These are phyloP conservation scores for Malus sylvestris DNA, from an alignment of 306 rosid genomes.

Conservation along the genomic window DNA sequence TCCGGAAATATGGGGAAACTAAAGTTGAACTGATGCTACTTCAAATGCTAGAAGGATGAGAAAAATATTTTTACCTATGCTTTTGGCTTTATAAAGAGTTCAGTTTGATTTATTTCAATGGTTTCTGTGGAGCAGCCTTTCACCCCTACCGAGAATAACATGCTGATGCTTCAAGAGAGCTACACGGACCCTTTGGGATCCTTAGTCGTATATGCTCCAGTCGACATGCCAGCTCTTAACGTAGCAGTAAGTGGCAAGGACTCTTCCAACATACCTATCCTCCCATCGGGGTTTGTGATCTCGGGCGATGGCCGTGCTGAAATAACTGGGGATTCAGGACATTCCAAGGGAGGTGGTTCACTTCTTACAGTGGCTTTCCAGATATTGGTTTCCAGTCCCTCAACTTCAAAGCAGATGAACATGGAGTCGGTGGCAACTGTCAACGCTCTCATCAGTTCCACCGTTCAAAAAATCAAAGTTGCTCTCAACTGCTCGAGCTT, in stretches of 20 bases:
- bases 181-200: slow-evolving; percentile 37
- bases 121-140: slow-evolving; percentile 42
- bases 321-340: neutral
- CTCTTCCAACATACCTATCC: slow-evolving; percentile 35
- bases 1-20: neutral
- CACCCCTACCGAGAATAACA: slow-evolving; percentile 21
- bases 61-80: neutral
- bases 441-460: slow-evolving; percentile 33
- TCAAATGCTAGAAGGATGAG: neutral
- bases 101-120: neutral
- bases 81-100: neutral
- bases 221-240: slow-evolving; percentile 25
- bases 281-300: slow-evolving; percentile 64
- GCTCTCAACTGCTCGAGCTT: slow-evolving; percentile 33
- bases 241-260: slow-evolving; percentile 26
- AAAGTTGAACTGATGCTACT: neutral
- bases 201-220: slow-evolving; percentile 43
- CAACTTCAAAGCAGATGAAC: slow-evolving; percentile 7
- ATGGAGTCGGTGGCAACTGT: slow-evolving; percentile 32
- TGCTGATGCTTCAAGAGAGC: slow-evolving; percentile 57
- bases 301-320: slow-evolving; percentile 28
- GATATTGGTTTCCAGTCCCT: slow-evolving; percentile 17
- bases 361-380: slow-evolving; percentile 54
- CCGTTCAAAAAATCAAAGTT: slow-evolving; percentile 41
- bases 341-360: slow-evolving; percentile 24